Base-by-base conservation (phyloP, 2,329 filamentous ascomycete species). In the Elsinoe ampelina region DNA sequence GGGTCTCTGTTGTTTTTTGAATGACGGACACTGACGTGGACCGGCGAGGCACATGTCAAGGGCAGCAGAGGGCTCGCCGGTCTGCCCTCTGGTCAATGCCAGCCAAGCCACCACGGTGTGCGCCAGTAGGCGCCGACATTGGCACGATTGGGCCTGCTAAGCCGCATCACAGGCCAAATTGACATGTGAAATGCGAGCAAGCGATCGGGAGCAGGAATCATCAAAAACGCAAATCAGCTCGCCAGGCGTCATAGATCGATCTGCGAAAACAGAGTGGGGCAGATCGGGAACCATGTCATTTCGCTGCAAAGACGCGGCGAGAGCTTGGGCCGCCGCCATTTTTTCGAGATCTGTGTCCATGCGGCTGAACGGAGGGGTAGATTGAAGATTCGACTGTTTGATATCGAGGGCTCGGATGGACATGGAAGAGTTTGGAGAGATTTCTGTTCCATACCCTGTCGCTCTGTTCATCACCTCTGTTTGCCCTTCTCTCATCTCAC, bases 221-320 rank as follows among this genome's bases (percentile, higher is more conserved):
- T 52, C 32, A 36, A 35, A 52, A 52, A 52, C 35, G 48, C 17
- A 13, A 52, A 52, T 52, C 54, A 47, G 26, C 17, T 35, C 8
- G n/a, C 20, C 43, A 5, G 42, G 38, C 38, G 54, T 56, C 54
- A 56, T 48, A 47, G 54, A 56, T 56, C 54, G 54, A 47, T 56
- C 22, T 56, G 42, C 54, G 42, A n/a, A 13, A 15, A 2, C 8
- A 34, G 38, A 17, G 48, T 52, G 48, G 48, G 35, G 48, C 32
- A 26, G 32, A 52, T 52, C 48, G 48, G 48, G 19, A 52, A 52
- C 32, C 34, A 52, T 35, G 48, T 52, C 48, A 39, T 20, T 38
- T 32, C 38, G 48, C 48, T 38, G 45, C 26, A 22, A 35, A 50
- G 34, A 7, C 20, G 5, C 10, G 6, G 26, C 6, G 45, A 38